phyloP scores from a whole-genome alignment of 805 yeast species.

The Candida ponderosae region DNA sequence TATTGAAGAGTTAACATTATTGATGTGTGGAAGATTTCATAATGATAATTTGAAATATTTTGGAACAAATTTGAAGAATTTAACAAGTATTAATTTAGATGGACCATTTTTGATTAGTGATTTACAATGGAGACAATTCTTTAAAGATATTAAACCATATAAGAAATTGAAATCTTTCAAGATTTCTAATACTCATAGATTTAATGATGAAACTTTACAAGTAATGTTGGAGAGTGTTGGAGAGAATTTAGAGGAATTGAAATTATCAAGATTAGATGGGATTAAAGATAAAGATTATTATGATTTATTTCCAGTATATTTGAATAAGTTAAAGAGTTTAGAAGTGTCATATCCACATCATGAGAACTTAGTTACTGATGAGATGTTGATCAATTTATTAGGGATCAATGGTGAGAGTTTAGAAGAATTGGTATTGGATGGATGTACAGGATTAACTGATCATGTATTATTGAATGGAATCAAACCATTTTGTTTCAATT shows the following conservation, averaged over 20 bases:
- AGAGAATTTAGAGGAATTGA: slow-evolving; percentile 44
- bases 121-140: slow-evolving; percentile 68
- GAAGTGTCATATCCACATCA: slow-evolving; percentile 63
- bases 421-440: slow-evolving; percentile 53
- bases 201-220: slow-evolving; percentile 58
- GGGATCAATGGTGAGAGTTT: slow-evolving; percentile 57
- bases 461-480: slow-evolving; percentile 48
- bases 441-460: slow-evolving; percentile 70
- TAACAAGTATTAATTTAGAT: slow-evolving; percentile 57
- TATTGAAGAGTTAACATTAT: slow-evolving; percentile 53
- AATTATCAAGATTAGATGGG: slow-evolving; percentile 68
- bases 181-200: slow-evolving; percentile 76
- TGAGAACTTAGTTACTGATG: slow-evolving; percentile 63
- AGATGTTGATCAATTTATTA: slow-evolving; percentile 51
- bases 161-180: slow-evolving; percentile 49
- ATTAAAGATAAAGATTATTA: slow-evolving; percentile 49
- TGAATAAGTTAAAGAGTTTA: slow-evolving; percentile 45
- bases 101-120: slow-evolving; percentile 87
- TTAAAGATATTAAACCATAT: slow-evolving; percentile 46
- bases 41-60: slow-evolving; percentile 65
- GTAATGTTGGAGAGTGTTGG: slow-evolving; percentile 56
- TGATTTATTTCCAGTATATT: slow-evolving; percentile 56
- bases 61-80: slow-evolving; percentile 45
- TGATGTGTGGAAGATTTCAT: slow-evolving; percentile 91
- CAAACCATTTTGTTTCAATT: slow-evolving; percentile 44